Evolutionary conservation across 495 filamentous ascomycete genomes (phyloP).

Genomic region (Trichoderma parareesei): DNA sequence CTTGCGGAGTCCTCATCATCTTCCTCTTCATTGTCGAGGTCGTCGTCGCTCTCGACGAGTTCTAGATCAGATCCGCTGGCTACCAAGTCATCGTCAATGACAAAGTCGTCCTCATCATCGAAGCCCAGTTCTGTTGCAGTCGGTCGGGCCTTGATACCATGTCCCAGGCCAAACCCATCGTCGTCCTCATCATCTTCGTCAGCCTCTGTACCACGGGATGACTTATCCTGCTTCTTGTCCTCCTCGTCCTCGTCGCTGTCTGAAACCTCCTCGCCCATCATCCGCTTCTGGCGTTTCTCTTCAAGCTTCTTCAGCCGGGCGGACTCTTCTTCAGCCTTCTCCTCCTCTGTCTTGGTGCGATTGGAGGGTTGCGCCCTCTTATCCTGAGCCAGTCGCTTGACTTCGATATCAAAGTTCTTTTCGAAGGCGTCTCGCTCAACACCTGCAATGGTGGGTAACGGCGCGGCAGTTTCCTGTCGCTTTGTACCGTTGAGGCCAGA

Average conservation of each 20-base stretch:
- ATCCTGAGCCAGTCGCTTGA: constrained; percentile 75
- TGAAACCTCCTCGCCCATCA: constrained; percentile 57
- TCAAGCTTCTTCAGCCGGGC: constrained; percentile 70
- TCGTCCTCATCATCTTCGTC: constrained; percentile 36
- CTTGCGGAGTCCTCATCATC: constrained; percentile 24
- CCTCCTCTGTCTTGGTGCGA: constrained; percentile 84
- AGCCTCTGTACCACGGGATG: constrained; percentile 16
- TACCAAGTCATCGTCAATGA: constrained; percentile 80
- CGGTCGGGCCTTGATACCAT: constrained; percentile 41
- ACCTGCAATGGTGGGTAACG: constrained; percentile 50
- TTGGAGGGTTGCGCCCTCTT: constrained; percentile 75
- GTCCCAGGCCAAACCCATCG: constrained; percentile 47
- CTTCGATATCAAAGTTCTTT: constrained; percentile 73
- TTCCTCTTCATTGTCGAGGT: constrained; percentile 43
- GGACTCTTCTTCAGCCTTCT: constrained; percentile 68
- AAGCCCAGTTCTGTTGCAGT: constrained; percentile 47
- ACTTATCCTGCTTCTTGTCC: constrained; percentile 17
- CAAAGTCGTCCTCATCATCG: constrained; percentile 87
- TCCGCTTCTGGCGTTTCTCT: constrained; percentile 61
- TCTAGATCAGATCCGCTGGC: constrained; percentile 58
- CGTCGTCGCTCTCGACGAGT: constrained; percentile 46
- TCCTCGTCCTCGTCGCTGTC: constrained; percentile 36
- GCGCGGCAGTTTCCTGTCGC: constrained; percentile 39
- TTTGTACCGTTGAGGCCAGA: constrained; percentile 15
- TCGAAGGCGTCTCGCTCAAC: constrained; percentile 57